These are phyloP conservation scores for Pythium rishiriense DNA, from an alignment of 352 stramenopile species.

Conservation along the genomic window DNA sequence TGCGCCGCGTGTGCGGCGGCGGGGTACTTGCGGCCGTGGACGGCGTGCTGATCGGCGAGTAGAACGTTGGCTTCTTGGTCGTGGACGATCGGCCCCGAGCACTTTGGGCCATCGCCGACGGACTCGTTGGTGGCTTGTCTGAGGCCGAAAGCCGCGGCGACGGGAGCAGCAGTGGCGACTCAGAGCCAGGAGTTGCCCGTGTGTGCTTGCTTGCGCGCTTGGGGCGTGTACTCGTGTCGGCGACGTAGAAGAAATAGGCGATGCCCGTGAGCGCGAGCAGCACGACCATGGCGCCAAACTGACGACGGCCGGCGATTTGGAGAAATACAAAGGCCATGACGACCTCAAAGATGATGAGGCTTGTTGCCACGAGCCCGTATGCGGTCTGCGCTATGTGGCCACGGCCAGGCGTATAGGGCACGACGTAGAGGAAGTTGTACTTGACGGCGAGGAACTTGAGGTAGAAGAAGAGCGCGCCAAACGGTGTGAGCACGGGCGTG, in stretches of 20 bases:
- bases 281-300: conserved; percentile 63
- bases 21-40: conserved; percentile 8
- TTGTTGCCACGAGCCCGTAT: conserved; percentile 62
- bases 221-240: conserved; percentile 35
- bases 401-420: conserved; percentile 63
- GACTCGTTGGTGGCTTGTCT: neutral
- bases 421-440: conserved; percentile 84
- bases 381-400: conserved; percentile 67
- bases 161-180: conserved; percentile 26
- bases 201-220: conserved; percentile 29
- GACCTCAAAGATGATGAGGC: conserved; percentile 71
- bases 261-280: conserved; percentile 43
- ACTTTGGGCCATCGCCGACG: no score
- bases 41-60: conserved; percentile 14
- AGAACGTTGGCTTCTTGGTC: conserved; percentile 2
- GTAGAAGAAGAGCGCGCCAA: conserved; percentile 81
- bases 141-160: neutral
- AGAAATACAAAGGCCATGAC: conserved; percentile 76
- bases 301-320: conserved; percentile 49
- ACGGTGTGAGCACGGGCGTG: conserved; percentile 75
- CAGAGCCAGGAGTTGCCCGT: conserved; percentile 23
- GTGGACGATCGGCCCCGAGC: conserved; percentile 8
- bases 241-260: conserved; percentile 60
- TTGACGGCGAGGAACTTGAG: conserved; percentile 72
- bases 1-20: conserved; percentile 23